Evolutionary conservation across 1,284 basidiomycete genomes (phyloP).

Genomic region (Naganishia sp.): DNA sequence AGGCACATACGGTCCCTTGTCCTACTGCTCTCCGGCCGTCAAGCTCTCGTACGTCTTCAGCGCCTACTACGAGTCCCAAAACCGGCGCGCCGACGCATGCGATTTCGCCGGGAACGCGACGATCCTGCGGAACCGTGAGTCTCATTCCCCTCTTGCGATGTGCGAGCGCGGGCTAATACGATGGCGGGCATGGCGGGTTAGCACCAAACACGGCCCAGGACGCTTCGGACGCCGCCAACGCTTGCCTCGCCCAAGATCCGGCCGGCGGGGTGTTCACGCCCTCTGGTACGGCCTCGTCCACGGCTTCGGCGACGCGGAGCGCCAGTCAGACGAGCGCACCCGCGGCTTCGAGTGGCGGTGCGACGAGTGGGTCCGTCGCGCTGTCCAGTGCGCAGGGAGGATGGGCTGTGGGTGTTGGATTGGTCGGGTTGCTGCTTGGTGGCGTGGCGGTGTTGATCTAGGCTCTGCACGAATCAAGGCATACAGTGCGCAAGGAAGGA

Average conservation of each 20-base stretch:
- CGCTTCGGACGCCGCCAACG: constrained; percentile 64
- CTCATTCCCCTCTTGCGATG: too few relatives aligned
- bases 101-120: constrained; percentile 80
- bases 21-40: constrained; percentile 67
- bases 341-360: constrained; percentile 6
- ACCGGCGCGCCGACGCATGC: constrained; percentile 61
- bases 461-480: too few relatives aligned
- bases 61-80: constrained; percentile 69
- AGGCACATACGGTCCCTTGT: constrained; percentile 73
- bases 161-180: too few relatives aligned
- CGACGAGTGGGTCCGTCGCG: background rate
- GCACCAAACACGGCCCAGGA: constrained; percentile 54
- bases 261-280: constrained; percentile 68
- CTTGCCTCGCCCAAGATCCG: constrained; percentile 68
- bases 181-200: too few relatives aligned
- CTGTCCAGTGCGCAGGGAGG: background rate
- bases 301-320: constrained; percentile 8
- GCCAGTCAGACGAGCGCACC: constrained; percentile 20
- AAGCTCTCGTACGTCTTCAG: constrained; percentile 83
- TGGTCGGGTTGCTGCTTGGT: constrained; percentile 4
- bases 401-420: constrained; percentile 1
- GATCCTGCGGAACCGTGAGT: constrained; percentile 47
- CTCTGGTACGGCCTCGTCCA: constrained; percentile 41
- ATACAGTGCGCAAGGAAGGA: too few relatives aligned
- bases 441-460: background rate